Conservation (phyloP, 805 yeast species). For the Metschnikowia lachancei region DNA sequence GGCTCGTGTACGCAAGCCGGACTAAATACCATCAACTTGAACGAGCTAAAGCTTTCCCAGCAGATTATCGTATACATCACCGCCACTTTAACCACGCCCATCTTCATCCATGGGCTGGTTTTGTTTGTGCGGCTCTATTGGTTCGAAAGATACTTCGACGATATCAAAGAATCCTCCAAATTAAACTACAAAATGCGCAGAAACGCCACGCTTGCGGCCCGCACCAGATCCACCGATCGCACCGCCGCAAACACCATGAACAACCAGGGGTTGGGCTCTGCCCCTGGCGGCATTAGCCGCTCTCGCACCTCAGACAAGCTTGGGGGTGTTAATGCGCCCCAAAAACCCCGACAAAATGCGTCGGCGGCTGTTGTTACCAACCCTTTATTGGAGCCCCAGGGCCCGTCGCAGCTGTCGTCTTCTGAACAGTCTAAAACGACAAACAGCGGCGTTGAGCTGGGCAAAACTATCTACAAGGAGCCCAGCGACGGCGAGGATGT, state of each 20-base stretch:
- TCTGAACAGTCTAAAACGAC: slow-evolving; percentile 11
- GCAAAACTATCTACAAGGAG: slow-evolving; percentile 37
- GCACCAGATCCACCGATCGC: slow-evolving; percentile 34
- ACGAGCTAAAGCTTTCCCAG: slow-evolving; percentile 66
- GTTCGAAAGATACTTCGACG: slow-evolving; percentile 85
- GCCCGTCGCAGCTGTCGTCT: slow-evolving; percentile 10
- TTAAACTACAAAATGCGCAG: slow-evolving; percentile 78
- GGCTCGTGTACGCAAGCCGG: slow-evolving; percentile 93
- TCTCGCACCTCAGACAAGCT: neutral
- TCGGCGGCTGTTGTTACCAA: neutral
- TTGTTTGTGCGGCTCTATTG: slow-evolving; percentile 79
- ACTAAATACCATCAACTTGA: slow-evolving; percentile 71
- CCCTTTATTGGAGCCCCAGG: neutral
- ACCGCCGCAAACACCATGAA: slow-evolving; percentile 31
- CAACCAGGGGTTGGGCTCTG: slow-evolving; percentile 28
- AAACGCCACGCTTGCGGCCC: slow-evolving; percentile 65
- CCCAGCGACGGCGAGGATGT: slow-evolving; percentile 39
- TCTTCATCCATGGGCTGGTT: slow-evolving; percentile 77
- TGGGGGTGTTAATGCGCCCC: neutral
- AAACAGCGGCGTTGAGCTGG: slow-evolving; percentile 10
- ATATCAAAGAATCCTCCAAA: slow-evolving; percentile 75
- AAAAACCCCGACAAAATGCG: too few relatives aligned
- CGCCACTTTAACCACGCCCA: slow-evolving; percentile 75
- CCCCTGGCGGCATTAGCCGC: neutral
- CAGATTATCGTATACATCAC: slow-evolving; percentile 68